Percentiles rank a stretch among this genome's conserved stretches.
Conservation (phyloP, 2,329 filamentous ascomycete genomes). For the Colletotrichum cuscutae region DNA sequence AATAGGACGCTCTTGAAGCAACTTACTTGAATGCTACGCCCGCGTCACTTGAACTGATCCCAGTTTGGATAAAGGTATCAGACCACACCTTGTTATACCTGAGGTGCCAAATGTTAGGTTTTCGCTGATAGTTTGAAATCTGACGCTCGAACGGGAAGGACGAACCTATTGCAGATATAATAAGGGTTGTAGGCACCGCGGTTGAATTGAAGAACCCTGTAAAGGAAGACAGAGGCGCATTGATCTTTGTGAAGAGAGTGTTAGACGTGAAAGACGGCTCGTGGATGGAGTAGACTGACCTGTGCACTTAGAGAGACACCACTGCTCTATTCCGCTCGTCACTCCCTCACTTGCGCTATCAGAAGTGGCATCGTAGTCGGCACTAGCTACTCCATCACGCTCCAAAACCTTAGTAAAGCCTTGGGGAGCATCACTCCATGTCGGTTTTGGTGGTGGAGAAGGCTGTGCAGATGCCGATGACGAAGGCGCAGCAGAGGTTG, state of each 20-base stretch:
- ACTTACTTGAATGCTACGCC: slow-evolving; percentile 18
- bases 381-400: background rate
- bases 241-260: background rate
- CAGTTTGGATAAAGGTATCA: background rate
- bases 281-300: background rate
- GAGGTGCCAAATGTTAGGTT: too few species aligned
- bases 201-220: background rate
- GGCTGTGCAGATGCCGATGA: background rate
- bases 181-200: background rate
- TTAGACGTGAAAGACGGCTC: background rate
- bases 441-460: background rate
- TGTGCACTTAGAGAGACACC: slow-evolving; percentile 15
- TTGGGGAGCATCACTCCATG: background rate
- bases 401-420: slow-evolving; percentile 19
- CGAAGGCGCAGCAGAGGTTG: background rate
- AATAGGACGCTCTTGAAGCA: too few species aligned
- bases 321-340: background rate
- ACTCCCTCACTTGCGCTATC: background rate
- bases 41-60: background rate
- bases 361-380: background rate
- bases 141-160: too few species aligned
- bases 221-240: slow-evolving; percentile 12
- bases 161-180: slow-evolving; percentile 16
- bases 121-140: background rate
- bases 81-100: slow-evolving; percentile 9